Conservation (phyloP, 352 stramenopile species). For the Aphanomyces invadans region DNA sequence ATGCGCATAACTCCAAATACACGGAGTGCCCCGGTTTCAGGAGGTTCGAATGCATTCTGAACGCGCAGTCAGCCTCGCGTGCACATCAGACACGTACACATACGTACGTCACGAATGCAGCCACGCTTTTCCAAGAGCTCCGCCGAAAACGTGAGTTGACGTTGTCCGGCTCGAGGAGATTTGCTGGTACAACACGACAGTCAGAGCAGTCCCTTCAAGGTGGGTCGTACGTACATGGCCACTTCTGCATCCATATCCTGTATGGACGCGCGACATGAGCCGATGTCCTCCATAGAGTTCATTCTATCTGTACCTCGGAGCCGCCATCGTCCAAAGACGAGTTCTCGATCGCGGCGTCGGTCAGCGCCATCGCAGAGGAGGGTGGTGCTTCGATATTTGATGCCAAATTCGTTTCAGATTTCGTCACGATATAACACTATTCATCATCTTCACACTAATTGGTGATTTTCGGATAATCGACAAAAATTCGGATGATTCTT, state of each 20-base stretch:
- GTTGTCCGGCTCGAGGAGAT: constrained; percentile 15
- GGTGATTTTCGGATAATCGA: no score
- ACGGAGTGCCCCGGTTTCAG: constrained; percentile 34
- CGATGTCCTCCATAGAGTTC: no score
- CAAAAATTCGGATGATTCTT: no score
- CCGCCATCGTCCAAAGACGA: constrained; percentile 2
- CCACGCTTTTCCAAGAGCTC: constrained; percentile 16
- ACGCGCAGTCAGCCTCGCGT: neutral
- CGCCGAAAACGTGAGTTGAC: constrained; percentile 11
- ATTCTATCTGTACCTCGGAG: neutral
- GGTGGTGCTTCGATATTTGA: neutral
- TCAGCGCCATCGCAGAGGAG: neutral
- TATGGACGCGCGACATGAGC: neutral
- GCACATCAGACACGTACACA: neutral
- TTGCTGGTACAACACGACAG: constrained; percentile 16
- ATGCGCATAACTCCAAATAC: constrained; percentile 78
- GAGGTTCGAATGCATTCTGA: neutral
- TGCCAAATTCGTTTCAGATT: neutral
- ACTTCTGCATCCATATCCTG: constrained; percentile 13
- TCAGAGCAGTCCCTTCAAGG: no score
- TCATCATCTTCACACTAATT: neutral
- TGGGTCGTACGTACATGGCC: neutral
- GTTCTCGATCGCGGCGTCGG: neutral
- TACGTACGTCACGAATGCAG: neutral
- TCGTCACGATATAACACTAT: neutral